Evolutionary conservation across 2,329 filamentous ascomycete species (phyloP).

Genomic region (Cytospora mali): DNA sequence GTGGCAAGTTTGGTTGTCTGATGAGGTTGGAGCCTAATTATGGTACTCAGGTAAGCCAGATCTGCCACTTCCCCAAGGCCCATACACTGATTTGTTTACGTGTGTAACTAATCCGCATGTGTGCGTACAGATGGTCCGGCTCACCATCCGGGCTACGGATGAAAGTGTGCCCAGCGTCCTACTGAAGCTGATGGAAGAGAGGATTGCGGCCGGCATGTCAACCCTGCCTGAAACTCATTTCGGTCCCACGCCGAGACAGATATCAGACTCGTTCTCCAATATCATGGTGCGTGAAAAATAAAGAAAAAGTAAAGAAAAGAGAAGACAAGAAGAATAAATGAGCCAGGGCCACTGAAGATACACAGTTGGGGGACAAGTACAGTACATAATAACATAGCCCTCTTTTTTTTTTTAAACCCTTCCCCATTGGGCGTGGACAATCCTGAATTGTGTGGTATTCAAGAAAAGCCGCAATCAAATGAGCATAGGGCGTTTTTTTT

Average conservation of each 20-base stretch:
- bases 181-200: slow-evolving; percentile 84
- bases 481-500: slow-evolving; percentile 26
- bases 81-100: neutral
- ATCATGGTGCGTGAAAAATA: slow-evolving; percentile 51
- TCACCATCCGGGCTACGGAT: slow-evolving; percentile 92
- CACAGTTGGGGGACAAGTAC: neutral
- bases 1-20: slow-evolving; percentile 92
- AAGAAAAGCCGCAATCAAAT: slow-evolving; percentile 3
- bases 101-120: slow-evolving; percentile 31
- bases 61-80: too few species aligned
- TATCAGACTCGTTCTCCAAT: slow-evolving; percentile 58
- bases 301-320: neutral
- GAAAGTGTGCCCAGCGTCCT: slow-evolving; percentile 81
- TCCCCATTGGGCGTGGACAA: too few species aligned
- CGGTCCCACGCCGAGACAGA: slow-evolving; percentile 51
- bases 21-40: slow-evolving; percentile 95
- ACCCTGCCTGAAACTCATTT: slow-evolving; percentile 44
- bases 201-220: slow-evolving; percentile 61
- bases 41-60: slow-evolving; percentile 75
- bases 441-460: slow-evolving; percentile 1
- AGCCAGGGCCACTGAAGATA: neutral
- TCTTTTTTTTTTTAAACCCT: too few species aligned
- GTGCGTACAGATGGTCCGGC: slow-evolving; percentile 89
- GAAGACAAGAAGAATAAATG: neutral
- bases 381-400: slow-evolving; percentile 12